Percentiles rank a stretch among this genome's conserved stretches.
phyloP scores from a whole-genome alignment of 352 stramenopile species.

The Phytophthora hibernalis region DNA sequence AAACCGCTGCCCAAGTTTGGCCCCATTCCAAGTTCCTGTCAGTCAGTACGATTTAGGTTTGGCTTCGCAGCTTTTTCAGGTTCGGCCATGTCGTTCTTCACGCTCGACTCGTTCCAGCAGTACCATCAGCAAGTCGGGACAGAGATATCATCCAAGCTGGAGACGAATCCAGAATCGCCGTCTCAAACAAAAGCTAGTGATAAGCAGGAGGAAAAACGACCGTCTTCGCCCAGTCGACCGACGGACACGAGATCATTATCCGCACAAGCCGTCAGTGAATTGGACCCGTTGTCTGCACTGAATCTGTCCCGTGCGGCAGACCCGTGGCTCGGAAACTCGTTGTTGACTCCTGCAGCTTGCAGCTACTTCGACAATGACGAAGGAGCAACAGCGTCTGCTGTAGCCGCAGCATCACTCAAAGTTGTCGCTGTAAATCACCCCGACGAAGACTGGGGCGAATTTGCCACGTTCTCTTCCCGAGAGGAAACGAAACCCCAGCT shows the following conservation, averaged over 20 bases:
- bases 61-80: not conserved
- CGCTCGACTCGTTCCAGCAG: conserved; percentile 39
- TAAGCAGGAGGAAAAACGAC: conserved; percentile 28
- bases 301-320: conserved; percentile 58
- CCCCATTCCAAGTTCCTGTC: not conserved
- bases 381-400: conserved; percentile 26
- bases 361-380: conserved; percentile 25
- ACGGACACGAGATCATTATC: conserved; percentile 15
- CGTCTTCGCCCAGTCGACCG: conserved; percentile 19
- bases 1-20: conserved; percentile 18
- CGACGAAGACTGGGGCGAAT: conserved; percentile 70
- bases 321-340: conserved; percentile 58
- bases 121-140: conserved; percentile 27
- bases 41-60: not conserved
- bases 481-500: conserved; percentile 19
- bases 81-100: conserved; percentile 41
- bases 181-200: conserved; percentile 5
- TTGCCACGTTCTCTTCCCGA: conserved; percentile 44
- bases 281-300: conserved; percentile 57
- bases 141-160: conserved; percentile 24
- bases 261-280: conserved; percentile 40
- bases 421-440: conserved; percentile 44
- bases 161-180: conserved; percentile 22
- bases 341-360: conserved; percentile 31
- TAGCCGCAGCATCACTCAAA: conserved; percentile 42